Conservation (phyloP, 2,329 filamentous ascomycete species). For the Phaeosphaeria sp. region DNA sequence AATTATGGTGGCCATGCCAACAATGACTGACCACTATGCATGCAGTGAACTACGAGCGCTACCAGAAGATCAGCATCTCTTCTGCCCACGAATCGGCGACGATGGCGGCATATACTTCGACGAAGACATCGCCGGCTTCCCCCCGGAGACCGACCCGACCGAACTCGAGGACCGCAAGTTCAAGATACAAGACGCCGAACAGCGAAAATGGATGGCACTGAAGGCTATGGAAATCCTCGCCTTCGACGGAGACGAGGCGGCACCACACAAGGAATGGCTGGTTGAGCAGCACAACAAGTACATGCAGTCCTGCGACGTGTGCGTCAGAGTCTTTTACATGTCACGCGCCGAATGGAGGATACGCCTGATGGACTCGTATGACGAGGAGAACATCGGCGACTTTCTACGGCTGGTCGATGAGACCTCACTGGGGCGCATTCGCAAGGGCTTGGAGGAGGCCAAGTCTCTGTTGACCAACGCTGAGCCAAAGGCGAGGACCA, state of each 20-base stretch:
- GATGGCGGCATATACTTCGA: conserved; percentile 51
- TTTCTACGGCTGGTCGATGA: conserved; percentile 55
- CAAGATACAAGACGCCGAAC: conserved; percentile 48
- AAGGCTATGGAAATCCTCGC: conserved; percentile 55
- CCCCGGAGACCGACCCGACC: conserved; percentile 35
- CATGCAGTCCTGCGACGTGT: conserved; percentile 58
- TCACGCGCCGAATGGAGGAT: conserved; percentile 50
- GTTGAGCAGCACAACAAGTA: conserved; percentile 49
- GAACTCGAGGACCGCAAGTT: conserved; percentile 36
- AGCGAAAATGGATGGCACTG: conserved; percentile 51
- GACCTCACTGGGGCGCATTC: conserved; percentile 55
- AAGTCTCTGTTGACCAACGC: conserved; percentile 50
- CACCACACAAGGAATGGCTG: conserved; percentile 51
- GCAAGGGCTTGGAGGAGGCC: conserved; percentile 51
- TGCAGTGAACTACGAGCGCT: conserved; percentile 47
- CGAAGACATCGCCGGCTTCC: conserved; percentile 50
- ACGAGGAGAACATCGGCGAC: conserved; percentile 51
- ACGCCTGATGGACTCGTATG: conserved; percentile 52
- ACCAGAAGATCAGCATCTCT: conserved; percentile 53
- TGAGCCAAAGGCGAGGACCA: conserved; percentile 58
- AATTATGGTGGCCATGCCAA: no score
- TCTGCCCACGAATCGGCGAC: conserved; percentile 54
- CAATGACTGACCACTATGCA: conserved; percentile 30
- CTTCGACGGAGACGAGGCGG: conserved; percentile 56
- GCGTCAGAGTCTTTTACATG: conserved; percentile 57